Evolutionary conservation across 139 green algal genomes (phyloP), one percentile per base, ranked within the genome.

Genomic region (Choricystis sp.): DNA sequence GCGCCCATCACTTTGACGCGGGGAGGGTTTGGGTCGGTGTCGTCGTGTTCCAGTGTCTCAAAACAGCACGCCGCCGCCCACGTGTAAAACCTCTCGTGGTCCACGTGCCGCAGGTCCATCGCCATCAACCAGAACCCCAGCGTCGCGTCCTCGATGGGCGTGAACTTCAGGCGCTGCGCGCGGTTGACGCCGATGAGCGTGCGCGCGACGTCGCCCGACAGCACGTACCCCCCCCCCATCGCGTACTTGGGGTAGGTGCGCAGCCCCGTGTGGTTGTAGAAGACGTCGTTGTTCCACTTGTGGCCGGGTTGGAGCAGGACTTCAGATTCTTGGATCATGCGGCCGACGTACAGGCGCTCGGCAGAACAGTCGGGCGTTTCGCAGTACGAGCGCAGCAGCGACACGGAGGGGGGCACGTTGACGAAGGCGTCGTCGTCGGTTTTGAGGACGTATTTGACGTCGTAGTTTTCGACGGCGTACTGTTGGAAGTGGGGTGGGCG

Each of bases 361-460:
- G 19, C 20, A 5, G 24, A 25, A 26, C 74, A 80, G 28, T 65
- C 72, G 0, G 68, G 61, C 27, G 55, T 69, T 26, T 72, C 57
- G 64, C 72, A 81, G 57, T 77, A 57, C 40, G 67, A 56, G 2
- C 59, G 61, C 55, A 81, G 72, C 70, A 77, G 72, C 27, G 52
- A 31, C 28, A 77, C 25, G 23, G 74, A 40, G 4, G 72, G 64
- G 23, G 64, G 26, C 24, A 80, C 60, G n/a, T 82, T 75, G 40
- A 82, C 67, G 52, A 77, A 82, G 0, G 76, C 70, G 29, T 82
- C 76, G 65, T 82, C 76, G 58, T 82, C 76, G 3, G 76, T 82
- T 40, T 82, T 82, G 28, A 82, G 64, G 40, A 82, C 65, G 56
- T 74, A 82, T 4, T 63, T 57, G 1, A 76, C 64, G 22, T 82